A percentile compares a stretch with the other conserved stretches of the same genome.
These are phyloP conservation scores for Byssochlamys sp. DNA, from an alignment of 2,329 filamentous ascomycete genomes.

Conservation along the genomic window DNA sequence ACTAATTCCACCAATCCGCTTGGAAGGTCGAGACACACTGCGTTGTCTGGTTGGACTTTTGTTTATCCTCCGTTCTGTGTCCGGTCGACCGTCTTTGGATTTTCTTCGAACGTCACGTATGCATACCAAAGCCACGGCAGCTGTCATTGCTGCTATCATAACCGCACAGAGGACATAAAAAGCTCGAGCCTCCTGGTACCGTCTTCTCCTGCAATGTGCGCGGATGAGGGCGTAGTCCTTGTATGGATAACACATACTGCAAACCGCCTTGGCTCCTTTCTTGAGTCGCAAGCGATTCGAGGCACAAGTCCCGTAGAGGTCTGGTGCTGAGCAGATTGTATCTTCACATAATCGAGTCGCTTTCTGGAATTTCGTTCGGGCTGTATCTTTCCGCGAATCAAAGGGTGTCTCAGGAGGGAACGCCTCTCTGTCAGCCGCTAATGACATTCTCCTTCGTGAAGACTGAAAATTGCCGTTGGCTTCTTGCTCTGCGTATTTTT, in stretches of 20 bases:
- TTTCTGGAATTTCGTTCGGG: neutral
- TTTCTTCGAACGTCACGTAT: constrained; percentile 6
- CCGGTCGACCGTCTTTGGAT: neutral
- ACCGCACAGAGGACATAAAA: constrained; percentile 9
- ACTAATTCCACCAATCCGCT: neutral
- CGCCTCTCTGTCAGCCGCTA: neutral
- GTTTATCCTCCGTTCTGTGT: neutral
- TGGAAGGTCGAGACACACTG: neutral
- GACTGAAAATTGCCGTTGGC: neutral
- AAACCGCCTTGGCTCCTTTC: constrained; percentile 3
- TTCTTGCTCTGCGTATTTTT: neutral
- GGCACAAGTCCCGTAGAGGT: constrained; percentile 5
- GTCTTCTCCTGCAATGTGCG: constrained; percentile 7
- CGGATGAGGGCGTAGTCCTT: constrained; percentile 5
- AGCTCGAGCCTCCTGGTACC: constrained; percentile 5
- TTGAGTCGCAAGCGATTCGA: constrained; percentile 1
- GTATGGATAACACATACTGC: constrained; percentile 10
- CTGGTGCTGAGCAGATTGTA: constrained; percentile 5
- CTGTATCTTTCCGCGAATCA: neutral
- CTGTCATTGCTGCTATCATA: constrained; percentile 4
- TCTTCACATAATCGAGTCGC: constrained; percentile 3
- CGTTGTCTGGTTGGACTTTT: neutral
- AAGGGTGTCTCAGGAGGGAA: neutral
- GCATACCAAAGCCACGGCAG: constrained; percentile 5
- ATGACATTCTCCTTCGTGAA: neutral